Evolutionary conservation across 805 yeast genomes (phyloP).

Genomic region (Cyberlindnera saturnus): DNA sequence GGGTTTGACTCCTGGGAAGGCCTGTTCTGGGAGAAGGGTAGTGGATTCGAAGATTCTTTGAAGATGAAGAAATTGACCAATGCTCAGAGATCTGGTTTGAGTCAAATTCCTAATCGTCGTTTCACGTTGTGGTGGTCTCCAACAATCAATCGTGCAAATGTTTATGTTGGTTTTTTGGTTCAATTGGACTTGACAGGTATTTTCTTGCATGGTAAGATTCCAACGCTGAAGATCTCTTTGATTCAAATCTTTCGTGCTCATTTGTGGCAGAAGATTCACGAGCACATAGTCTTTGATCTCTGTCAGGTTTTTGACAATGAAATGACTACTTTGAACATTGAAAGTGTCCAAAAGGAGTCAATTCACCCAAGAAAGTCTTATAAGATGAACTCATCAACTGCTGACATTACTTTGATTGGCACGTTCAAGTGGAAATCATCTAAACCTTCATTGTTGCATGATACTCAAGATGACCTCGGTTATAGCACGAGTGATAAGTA

Average conservation of each 20-base stretch:
- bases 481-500: slow-evolving; percentile 57
- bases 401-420: slow-evolving; percentile 78
- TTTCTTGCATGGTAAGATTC: slow-evolving; percentile 95
- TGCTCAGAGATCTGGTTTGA: slow-evolving; percentile 95
- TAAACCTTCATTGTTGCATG: slow-evolving; percentile 73
- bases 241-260: slow-evolving; percentile 97
- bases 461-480: slow-evolving; percentile 57
- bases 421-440: slow-evolving; percentile 78
- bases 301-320: slow-evolving; percentile 91
- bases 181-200: slow-evolving; percentile 96
- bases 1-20: slow-evolving; percentile 99
- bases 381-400: slow-evolving; percentile 93
- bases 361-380: slow-evolving; percentile 97
- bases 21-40: slow-evolving; percentile 94
- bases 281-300: slow-evolving; percentile 85
- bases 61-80: slow-evolving; percentile 92
- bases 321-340: slow-evolving; percentile 75
- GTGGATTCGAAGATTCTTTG: slow-evolving; percentile 95
- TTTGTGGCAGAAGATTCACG: slow-evolving; percentile 98
- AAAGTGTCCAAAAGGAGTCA: slow-evolving; percentile 80
- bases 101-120: slow-evolving; percentile 95
- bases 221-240: slow-evolving; percentile 89
- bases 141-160: slow-evolving; percentile 95
- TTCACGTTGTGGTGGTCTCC: slow-evolving; percentile 99
- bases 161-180: slow-evolving; percentile 94